phyloP scores from a whole-genome alignment of 768 basidiomycete species.

The Boletales sp. region DNA sequence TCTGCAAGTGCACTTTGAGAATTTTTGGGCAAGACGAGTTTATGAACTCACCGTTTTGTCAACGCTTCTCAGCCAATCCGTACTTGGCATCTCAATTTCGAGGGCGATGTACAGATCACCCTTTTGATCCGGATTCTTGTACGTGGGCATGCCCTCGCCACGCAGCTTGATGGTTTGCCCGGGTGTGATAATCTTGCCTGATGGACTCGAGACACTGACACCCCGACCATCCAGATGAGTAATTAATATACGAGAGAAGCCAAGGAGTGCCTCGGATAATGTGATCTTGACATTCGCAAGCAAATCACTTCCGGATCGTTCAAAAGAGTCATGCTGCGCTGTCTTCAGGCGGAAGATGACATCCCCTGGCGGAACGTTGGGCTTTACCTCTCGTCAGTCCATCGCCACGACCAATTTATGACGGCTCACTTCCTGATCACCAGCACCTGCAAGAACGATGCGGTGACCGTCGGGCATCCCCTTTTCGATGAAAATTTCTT shows the following conservation, averaged over 20 bases:
- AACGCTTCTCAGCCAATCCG: constrained; percentile 67
- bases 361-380: constrained; percentile 83
- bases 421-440: constrained; percentile 74
- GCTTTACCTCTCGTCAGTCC: constrained; percentile 45
- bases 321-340: constrained; percentile 72
- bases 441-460: constrained; percentile 87
- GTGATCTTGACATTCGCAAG: constrained; percentile 80
- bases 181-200: constrained; percentile 71
- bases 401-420: background rate
- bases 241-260: constrained; percentile 89
- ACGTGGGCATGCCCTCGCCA: constrained; percentile 87
- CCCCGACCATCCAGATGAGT: constrained; percentile 93
- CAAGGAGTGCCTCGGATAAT: constrained; percentile 89
- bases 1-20: constrained; percentile 37
- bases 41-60: constrained; percentile 50
- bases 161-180: constrained; percentile 71
- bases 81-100: constrained; percentile 84
- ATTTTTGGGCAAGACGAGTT: background rate
- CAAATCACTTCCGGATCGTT: constrained; percentile 78
- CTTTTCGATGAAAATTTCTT: constrained; percentile 82
- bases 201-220: constrained; percentile 71
- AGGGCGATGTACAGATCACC: constrained; percentile 84
- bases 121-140: constrained; percentile 59
- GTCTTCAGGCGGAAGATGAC: constrained; percentile 80
- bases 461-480: constrained; percentile 83